Base-by-base conservation (phyloP, 1,284 basidiomycete genomes). In the Ceratobasidium theobromae region DNA sequence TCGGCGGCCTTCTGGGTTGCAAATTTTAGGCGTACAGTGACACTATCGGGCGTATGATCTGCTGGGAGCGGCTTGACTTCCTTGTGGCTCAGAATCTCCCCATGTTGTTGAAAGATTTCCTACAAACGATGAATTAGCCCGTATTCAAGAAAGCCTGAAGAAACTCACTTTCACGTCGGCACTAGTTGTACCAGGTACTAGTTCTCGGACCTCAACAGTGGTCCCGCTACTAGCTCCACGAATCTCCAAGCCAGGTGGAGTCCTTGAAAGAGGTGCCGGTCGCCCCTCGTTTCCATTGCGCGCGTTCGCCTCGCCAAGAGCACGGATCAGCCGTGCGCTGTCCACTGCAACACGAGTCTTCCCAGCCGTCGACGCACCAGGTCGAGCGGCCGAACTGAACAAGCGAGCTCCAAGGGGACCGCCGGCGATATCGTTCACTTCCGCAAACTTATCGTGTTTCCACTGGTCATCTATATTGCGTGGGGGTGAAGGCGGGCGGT, bases 391-490 rank as follows among this genome's bases (percentile, higher is more conserved):
- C 30, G 40, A 54, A 41, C 55, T 62, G 32, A 58, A 65, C 4
- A 69, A 52, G 18, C 68, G 51, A 16, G 58, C 62, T 6, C 65
- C 65, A 18, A 69, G 53, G 4, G 48, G 55, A 21, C 68, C 68
- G n/a, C 57, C 68, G 21, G 54, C 65, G 21, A 53, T 58, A 33
- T 67, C 68, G 35, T 69, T 69, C 28, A 67, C 57, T 48, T 69
- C 68, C 12, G 68, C 68, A 43, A 67, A 69, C 32, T 69, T 69
- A 49, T 69, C 68, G 35, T 69, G 68, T 28, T 55, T 57, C 68
- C 68, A 69, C 30, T 66, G 60, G 1, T 41, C 65, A 32, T 69
- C 68, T 3, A 46, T 62, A 28, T 62, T 27, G 12, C 57, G 57
- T 11, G 43, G 28, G 9, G 57, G 57, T 12, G 57, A 23, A 9